These are phyloP conservation scores for Viridothelium virens DNA, from an alignment of 495 filamentous ascomycete species.

Conservation along the genomic window DNA sequence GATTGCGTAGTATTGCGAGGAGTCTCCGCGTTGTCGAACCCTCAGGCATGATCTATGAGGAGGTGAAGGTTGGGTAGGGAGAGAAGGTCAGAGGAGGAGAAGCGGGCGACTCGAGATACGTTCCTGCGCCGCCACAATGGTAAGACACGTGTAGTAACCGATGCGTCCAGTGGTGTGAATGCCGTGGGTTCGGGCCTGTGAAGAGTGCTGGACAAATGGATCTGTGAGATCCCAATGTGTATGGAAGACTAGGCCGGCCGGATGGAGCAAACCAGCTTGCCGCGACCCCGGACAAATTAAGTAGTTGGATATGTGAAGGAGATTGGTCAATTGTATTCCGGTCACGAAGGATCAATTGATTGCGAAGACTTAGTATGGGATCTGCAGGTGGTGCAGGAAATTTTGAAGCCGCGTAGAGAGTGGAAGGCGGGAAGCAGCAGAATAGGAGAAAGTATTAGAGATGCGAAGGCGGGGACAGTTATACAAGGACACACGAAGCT, in stretches of 20 bases:
- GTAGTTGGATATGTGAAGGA: background rate
- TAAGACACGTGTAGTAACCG: background rate
- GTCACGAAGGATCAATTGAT: background rate
- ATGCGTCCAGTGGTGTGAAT: background rate
- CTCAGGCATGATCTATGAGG: background rate
- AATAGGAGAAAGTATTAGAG: constrained; percentile 1
- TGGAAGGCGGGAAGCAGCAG: background rate
- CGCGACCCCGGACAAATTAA: background rate
- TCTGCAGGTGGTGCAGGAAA: no score
- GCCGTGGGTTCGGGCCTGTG: background rate
- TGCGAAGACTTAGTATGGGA: no score
- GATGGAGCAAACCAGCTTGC: background rate
- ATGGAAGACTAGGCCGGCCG: background rate
- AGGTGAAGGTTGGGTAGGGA: background rate
- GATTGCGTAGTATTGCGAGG: constrained; percentile 8
- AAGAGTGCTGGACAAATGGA: background rate
- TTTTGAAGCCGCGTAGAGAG: background rate
- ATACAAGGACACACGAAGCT: background rate
- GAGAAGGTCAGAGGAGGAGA: background rate
- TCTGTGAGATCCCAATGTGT: background rate
- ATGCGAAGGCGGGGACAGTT: background rate
- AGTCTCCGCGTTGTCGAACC: constrained; percentile 1
- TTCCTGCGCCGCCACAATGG: background rate
- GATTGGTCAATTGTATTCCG: background rate
- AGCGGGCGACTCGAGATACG: background rate